These are phyloP conservation scores for Nothophytophthora sp. DNA, from an alignment of 352 stramenopile genomes.

Conservation along the genomic window DNA sequence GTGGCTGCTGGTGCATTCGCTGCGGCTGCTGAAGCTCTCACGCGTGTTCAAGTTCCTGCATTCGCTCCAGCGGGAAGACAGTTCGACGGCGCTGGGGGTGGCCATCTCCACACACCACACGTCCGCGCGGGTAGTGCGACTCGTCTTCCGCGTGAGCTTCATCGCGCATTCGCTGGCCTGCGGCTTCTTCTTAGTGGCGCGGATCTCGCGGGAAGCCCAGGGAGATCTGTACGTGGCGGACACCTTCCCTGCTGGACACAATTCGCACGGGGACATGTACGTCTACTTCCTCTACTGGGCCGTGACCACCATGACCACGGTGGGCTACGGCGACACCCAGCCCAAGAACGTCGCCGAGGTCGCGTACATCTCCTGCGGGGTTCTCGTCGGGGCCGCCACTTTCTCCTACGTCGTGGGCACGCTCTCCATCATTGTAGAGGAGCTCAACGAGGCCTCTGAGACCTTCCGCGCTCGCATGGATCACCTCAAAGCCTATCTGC, in stretches of 20 bases:
- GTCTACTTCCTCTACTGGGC: conserved; percentile 79
- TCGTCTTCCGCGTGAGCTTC: conserved; percentile 64
- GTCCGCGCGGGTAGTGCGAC: conserved; percentile 50
- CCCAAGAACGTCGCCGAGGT: conserved; percentile 61
- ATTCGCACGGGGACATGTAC: conserved; percentile 53
- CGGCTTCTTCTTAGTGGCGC: conserved; percentile 63
- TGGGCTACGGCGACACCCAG: conserved; percentile 75
- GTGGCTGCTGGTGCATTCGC: conserved; percentile 51
- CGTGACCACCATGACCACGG: conserved; percentile 78
- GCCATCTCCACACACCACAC: conserved; percentile 45
- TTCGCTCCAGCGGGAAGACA: conserved; percentile 52
- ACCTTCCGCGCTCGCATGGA: conserved; percentile 68
- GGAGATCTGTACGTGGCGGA: conserved; percentile 8
- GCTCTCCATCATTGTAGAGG: conserved; percentile 72
- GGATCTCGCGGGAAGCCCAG: conserved; percentile 20
- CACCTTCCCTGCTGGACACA: conserved; percentile 19
- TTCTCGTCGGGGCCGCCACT: conserved; percentile 63
- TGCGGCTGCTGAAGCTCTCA: conserved; percentile 84
- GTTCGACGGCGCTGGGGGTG: conserved; percentile 31
- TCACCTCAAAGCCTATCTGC: conserved; percentile 77
- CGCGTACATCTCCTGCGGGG: conserved; percentile 47
- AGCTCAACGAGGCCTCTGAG: conserved; percentile 54
- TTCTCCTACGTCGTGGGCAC: conserved; percentile 84
- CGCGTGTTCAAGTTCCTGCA: conserved; percentile 88
- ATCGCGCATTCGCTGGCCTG: conserved; percentile 65